Evolutionary conservation across 495 filamentous ascomycete genomes (phyloP), one percentile per base, ranked within the genome.

Genomic region (Tuber melanosporum): DNA sequence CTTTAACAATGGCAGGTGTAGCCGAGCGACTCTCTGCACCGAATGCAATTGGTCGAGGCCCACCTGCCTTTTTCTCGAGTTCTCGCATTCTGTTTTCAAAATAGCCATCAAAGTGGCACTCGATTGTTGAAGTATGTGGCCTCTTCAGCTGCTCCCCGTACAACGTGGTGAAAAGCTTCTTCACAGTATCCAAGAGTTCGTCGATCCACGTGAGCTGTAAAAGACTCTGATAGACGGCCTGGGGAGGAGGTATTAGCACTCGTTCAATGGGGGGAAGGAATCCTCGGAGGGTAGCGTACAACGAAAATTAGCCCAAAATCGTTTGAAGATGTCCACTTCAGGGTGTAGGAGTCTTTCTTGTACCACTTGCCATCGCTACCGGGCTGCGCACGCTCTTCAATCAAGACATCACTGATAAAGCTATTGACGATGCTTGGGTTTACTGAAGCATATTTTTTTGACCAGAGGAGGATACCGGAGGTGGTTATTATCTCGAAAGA

Each of bases 181-280:
- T 92, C 73, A 98, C 92, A 78, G 98, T 97, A 81, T 97, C 94
- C 75, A 99, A 87, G 36, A 99, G 92, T 84, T 94, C 95, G 83
- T 98, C 95, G 79, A 98, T 93, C 95, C 95, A 99, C 3, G 93
- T 93, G 22, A 99, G 90, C 83, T 97, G 95, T 14, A 99, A 86
- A 12, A 99, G 89, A 42, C 94, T 97, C 84, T 96, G 92, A 85
- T 99, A 99, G 76, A 99, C 95, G 73, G 95, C 95, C 95, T 99
- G 81, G 14, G 73, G 78, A 74, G 45, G 46, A 74, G 45, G 46
- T 66, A 41, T 84, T 72, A 84, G 79, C 41, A 81, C 52, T 46
- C 15, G 36, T 39, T 32, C 39, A 12, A 42, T 19, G 73, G 32
- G 26, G 39, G n/a, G 9, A 74, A 70, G 73, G 41, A 15, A n/a